Conservation (phyloP, 805 yeast genomes). For the Blastobotrys parvus region DNA sequence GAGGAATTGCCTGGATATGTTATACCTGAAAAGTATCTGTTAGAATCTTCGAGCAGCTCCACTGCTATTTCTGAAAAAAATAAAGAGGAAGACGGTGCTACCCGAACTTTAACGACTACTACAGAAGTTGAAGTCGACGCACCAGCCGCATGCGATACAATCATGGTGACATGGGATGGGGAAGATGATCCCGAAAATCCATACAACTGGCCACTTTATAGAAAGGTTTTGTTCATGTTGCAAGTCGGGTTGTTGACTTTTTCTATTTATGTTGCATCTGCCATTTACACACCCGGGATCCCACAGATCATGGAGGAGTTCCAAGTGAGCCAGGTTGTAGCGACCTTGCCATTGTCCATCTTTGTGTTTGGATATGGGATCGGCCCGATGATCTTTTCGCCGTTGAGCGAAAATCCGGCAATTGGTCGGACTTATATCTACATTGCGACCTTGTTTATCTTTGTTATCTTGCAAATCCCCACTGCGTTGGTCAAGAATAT, state of each 20-base stretch:
- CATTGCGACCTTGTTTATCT: slow-evolving; percentile 37
- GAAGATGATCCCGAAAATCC: slow-evolving; percentile 46
- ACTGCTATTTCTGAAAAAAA: background rate
- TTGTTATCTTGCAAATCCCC: slow-evolving; percentile 45
- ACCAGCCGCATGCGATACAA: too few relatives aligned
- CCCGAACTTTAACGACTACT: too few relatives aligned
- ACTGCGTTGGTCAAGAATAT: slow-evolving; percentile 42
- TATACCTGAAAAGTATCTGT: slow-evolving; percentile 24
- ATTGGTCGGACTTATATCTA: slow-evolving; percentile 48
- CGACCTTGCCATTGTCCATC: slow-evolving; percentile 41
- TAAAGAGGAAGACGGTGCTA: too few relatives aligned
- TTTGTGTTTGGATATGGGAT: slow-evolving; percentile 50
- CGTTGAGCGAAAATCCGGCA: slow-evolving; percentile 43
- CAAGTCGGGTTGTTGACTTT: slow-evolving; percentile 36
- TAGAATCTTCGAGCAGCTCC: background rate
- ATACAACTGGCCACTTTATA: slow-evolving; percentile 40
- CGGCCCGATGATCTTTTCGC: slow-evolving; percentile 47
- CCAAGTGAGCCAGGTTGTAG: slow-evolving; percentile 33
- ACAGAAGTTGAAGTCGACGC: too few relatives aligned
- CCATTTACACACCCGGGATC: slow-evolving; percentile 44
- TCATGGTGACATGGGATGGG: slow-evolving; percentile 17
- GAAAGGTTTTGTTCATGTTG: slow-evolving; percentile 32
- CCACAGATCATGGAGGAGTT: slow-evolving; percentile 38
- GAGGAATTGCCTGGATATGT: slow-evolving; percentile 27
- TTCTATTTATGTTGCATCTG: slow-evolving; percentile 47